Evolutionary conservation across 129 eudicot genomes (phyloP), one percentile per base, ranked within the genome.

Genomic region (Mikania micrantha): DNA sequence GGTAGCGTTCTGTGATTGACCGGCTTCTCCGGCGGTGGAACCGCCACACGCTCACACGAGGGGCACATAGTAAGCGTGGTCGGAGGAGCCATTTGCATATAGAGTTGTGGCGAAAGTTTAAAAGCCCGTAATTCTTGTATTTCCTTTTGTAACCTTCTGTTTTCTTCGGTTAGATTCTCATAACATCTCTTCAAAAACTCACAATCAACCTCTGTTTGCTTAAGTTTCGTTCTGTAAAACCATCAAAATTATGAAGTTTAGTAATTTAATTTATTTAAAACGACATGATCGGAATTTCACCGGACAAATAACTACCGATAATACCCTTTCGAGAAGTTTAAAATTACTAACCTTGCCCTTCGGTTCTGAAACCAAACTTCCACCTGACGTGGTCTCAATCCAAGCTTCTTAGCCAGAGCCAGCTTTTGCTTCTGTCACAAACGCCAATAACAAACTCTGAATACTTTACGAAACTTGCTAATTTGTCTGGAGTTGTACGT

Each of bases 331-430:
- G n/a, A 27, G 19, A 9, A 41, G 6, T 17, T 4, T 1, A 64
- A 56, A 69, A 50, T 42, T 47, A 66, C 97, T 77, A 67, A 92
- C 98, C 98, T 86, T 73, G 98, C 98, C 75, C 98, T 86, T 42
- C 98, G 80, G 70, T 93, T 93, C 71, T 93, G 96, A 42, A 93
- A 93, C 98, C 98, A 93, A 34, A 93, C 98, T 62, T 93, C 98
- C 71, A 93, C 98, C 61, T 93, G 98, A 53, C 98, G 85, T 13
- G 98, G 92, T 69, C 98, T 88, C 42, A 93, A 49, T 12, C 95
- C 92, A 3, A 88, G 78, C 31, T 85, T 74, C 50, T 88, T 93
- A 0, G 96, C 95, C 70, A 93, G 77, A 59, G 92, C 92, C 69
- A 74, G 74, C 79, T 93, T 93, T 77, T 93, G 96, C 74, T 93